A percentile compares a stretch with the other conserved stretches of the same genome.
Evolutionary conservation across 768 basidiomycete genomes (phyloP).

Genomic region (Lyophyllum atratum): DNA sequence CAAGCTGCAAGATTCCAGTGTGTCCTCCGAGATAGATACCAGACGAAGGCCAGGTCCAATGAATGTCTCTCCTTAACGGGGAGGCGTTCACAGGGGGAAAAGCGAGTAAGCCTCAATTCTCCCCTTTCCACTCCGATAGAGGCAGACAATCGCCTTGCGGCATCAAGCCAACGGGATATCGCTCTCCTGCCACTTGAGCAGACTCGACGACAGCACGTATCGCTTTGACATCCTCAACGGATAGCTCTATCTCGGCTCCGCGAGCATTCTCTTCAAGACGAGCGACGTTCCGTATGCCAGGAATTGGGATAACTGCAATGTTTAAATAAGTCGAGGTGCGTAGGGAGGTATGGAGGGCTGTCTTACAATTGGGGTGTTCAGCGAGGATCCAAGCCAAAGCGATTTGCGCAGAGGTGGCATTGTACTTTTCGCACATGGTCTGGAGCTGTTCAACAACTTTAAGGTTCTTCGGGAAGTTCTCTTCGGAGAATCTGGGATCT

Average conservation of each 20-base stretch:
- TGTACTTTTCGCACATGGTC: conserved; percentile 31
- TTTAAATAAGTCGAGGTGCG: background rate
- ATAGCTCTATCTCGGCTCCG: conserved; percentile 16
- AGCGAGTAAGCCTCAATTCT: no score
- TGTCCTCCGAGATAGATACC: no score
- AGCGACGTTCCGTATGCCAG: conserved; percentile 16
- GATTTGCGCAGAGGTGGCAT: conserved; percentile 41
- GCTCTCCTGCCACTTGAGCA: conserved; percentile 20
- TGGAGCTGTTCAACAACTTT: conserved; percentile 34
- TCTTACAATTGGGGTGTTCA: conserved; percentile 16
- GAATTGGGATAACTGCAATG: conserved; percentile 25
- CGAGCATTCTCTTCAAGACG: conserved; percentile 23
- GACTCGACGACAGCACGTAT: conserved; percentile 20
- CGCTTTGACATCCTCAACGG: conserved; percentile 19
- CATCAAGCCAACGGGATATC: conserved; percentile 18
- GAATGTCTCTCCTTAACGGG: no score
- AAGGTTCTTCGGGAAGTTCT: conserved; percentile 44
- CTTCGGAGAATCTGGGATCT: conserved; percentile 36
- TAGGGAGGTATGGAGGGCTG: background rate
- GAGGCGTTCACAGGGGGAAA: no score
- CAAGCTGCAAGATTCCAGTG: no score
- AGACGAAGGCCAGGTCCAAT: no score
- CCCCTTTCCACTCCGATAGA: conserved; percentile 17
- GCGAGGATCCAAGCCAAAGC: conserved; percentile 48
- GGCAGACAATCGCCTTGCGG: conserved; percentile 23